phyloP scores from a whole-genome alignment of 2,329 filamentous ascomycete genomes.

The Talaromyces sp. region DNA sequence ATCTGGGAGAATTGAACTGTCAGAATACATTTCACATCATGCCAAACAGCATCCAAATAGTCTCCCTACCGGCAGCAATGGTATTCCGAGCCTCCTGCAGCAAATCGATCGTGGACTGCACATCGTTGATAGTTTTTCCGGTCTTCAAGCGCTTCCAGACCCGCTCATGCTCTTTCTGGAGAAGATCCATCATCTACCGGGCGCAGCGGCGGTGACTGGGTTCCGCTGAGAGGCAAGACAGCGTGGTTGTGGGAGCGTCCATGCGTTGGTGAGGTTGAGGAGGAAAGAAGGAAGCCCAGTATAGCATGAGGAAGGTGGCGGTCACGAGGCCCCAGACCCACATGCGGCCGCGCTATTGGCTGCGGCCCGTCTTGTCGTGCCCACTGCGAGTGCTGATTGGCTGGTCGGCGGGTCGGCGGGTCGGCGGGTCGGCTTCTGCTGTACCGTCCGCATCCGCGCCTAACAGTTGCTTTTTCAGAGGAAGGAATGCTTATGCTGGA shows the following conservation, averaged over 20 bases:
- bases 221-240: not conserved
- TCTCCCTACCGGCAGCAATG: conserved; percentile 63
- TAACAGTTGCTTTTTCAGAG: not conserved
- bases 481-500: not conserved
- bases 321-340: conserved; percentile 1
- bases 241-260: not conserved
- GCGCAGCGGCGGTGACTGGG: not conserved
- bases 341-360: not conserved
- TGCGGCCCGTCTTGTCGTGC: not conserved
- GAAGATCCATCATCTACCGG: conserved; percentile 50
- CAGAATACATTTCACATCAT: not conserved
- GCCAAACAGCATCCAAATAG: not conserved
- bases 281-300: not conserved
- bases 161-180: conserved; percentile 71
- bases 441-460: not conserved
- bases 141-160: conserved; percentile 67
- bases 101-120: conserved; percentile 76
- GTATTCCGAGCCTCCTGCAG: conserved; percentile 69
- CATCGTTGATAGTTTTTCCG: conserved; percentile 67
- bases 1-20: conserved; percentile 43
- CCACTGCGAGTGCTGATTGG: not conserved
- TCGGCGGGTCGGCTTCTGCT: not conserved
- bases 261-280: not conserved
- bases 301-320: not conserved
- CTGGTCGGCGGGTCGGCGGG: not conserved